phyloP scores from a whole-genome alignment of 75 land plant genomes.

The Pinus albicaulis region DNA sequence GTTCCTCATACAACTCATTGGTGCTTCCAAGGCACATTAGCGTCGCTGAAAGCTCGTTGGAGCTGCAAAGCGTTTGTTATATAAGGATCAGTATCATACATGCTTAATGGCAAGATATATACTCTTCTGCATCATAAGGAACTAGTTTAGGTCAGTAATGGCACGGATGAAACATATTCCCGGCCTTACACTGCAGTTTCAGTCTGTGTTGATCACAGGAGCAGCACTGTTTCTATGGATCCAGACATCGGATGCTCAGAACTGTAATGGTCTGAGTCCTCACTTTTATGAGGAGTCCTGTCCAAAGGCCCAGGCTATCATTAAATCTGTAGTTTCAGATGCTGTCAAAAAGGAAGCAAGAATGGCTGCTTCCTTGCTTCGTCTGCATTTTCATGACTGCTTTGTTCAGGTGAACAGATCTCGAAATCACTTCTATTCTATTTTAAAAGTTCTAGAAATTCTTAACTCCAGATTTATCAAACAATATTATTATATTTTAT shows the following conservation, averaged over 20 bases:
- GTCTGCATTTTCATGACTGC: slow-evolving; percentile 79
- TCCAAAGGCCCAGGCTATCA: slow-evolving; percentile 37
- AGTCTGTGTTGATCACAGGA: neutral
- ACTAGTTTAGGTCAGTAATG: neutral
- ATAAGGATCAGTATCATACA: neutral
- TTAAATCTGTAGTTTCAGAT: slow-evolving; percentile 6
- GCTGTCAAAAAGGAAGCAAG: slow-evolving; percentile 23
- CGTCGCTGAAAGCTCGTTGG: too few species aligned
- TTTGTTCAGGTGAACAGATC: slow-evolving; percentile 42
- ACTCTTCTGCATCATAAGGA: neutral
- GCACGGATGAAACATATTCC: neutral
- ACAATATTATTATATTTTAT: too few species aligned
- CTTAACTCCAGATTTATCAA: too few species aligned
- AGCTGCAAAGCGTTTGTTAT: neutral
- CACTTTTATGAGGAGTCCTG: slow-evolving; percentile 43
- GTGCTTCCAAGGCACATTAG: too few species aligned
- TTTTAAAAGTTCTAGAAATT: too few species aligned
- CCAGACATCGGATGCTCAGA: neutral
- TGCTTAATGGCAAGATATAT: neutral
- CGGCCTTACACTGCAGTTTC: neutral
- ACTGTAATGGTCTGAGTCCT: neutral
- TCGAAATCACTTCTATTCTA: too few species aligned
- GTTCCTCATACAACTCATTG: too few species aligned
- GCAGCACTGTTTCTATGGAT: neutral
- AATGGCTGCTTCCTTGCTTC: slow-evolving; percentile 51